A percentile compares a stretch with the other conserved stretches of the same genome.
Conservation (phyloP, 441 rosid genomes). For the Manihot esculenta region DNA sequence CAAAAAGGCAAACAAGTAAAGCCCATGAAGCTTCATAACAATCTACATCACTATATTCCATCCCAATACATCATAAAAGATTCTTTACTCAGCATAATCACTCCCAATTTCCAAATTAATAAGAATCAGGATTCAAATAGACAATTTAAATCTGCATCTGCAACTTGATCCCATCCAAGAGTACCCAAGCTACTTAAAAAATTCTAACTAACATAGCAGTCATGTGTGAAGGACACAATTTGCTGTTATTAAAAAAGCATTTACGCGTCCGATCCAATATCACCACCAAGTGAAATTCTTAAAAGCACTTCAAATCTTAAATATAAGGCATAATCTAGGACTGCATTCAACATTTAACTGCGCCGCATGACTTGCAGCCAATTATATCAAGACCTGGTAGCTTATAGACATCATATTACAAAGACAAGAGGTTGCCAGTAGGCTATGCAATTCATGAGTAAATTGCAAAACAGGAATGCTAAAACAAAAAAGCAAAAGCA, state of each 20-base stretch:
- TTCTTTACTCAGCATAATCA: not conserved
- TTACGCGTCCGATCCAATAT: not conserved
- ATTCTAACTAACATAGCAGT: not conserved
- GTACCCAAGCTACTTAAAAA: not conserved
- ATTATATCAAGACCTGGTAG: too few species aligned
- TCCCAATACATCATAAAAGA: not conserved
- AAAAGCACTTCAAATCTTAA: too few species aligned
- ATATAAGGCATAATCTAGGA: too few species aligned
- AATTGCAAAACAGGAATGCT: not conserved
- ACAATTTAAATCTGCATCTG: too few species aligned
- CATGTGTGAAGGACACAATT: too few species aligned
- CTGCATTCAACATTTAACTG: too few species aligned
- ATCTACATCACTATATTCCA: not conserved
- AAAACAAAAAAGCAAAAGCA: not conserved
- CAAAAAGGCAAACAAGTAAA: not conserved
- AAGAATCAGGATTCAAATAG: too few species aligned
- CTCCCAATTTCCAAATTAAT: not conserved
- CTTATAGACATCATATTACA: too few species aligned
- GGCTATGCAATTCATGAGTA: too few species aligned
- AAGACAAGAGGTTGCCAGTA: too few species aligned
- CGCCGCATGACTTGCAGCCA: too few species aligned
- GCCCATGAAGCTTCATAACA: not conserved
- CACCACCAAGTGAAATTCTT: not conserved
- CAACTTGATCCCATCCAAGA: not conserved
- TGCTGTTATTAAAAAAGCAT: too few species aligned